phyloP scores from a whole-genome alignment of 345 rosid species.

The Salix arbutifolia region DNA sequence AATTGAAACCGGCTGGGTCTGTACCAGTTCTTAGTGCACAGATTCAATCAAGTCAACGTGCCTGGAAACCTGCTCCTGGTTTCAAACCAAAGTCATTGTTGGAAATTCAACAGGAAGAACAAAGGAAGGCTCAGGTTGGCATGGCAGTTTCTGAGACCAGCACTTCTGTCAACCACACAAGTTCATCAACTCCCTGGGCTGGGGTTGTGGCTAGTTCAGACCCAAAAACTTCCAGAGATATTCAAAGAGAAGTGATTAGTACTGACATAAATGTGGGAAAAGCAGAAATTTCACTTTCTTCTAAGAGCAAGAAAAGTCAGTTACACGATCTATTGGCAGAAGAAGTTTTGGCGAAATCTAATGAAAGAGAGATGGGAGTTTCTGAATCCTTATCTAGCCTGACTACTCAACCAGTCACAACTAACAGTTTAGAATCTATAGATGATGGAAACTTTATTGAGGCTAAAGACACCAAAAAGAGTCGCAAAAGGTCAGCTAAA shows the following conservation, averaged over 20 bases:
- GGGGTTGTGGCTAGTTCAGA: slow-evolving; percentile 64
- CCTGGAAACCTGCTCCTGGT: slow-evolving; percentile 99
- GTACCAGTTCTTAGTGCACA: slow-evolving; percentile 29
- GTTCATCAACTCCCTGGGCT: slow-evolving; percentile 63
- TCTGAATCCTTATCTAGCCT: slow-evolving; percentile 26
- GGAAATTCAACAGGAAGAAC: slow-evolving; percentile 97
- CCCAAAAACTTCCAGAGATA: slow-evolving; percentile 41
- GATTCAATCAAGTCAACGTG: slow-evolving; percentile 44
- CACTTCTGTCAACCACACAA: slow-evolving; percentile 36
- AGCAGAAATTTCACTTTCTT: slow-evolving; percentile 38
- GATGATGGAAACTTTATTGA: slow-evolving; percentile 78
- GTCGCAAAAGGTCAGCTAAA: slow-evolving; percentile 87
- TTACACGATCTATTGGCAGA: slow-evolving; percentile 68
- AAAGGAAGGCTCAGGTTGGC: slow-evolving; percentile 59
- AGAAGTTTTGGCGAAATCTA: slow-evolving; percentile 56
- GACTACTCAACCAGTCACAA: slow-evolving; percentile 26
- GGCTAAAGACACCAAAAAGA: slow-evolving; percentile 82
- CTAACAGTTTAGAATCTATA: slow-evolving; percentile 30
- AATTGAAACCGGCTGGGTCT: slow-evolving; percentile 19
- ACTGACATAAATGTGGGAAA: slow-evolving; percentile 35
- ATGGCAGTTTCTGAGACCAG: slow-evolving; percentile 49
- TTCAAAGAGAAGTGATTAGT: slow-evolving; percentile 33
- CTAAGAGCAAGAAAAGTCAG: slow-evolving; percentile 56
- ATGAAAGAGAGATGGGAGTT: slow-evolving; percentile 41
- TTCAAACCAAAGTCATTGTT: slow-evolving; percentile 85